These are phyloP conservation scores for Cryptosporidium ubiquitum DNA, from an alignment of 169 alveolate genomes.

Conservation along the genomic window DNA sequence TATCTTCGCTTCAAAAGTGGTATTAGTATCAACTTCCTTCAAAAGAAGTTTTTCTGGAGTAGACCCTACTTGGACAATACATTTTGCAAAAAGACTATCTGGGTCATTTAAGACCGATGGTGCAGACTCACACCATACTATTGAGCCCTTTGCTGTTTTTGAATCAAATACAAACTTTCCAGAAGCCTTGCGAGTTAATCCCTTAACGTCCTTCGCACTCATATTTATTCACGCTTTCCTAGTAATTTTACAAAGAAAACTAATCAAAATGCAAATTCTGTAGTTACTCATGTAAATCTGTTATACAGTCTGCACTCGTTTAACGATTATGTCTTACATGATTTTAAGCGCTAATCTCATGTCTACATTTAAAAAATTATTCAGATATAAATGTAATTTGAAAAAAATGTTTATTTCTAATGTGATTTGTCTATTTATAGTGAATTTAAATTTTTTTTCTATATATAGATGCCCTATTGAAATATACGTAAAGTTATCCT, in stretches of 20 bases:
- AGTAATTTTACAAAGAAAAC: conserved; percentile 15
- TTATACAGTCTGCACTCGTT: conserved; percentile 49
- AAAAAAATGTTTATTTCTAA: background rate
- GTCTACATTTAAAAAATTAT: conserved; percentile 39
- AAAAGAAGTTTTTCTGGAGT: conserved; percentile 81
- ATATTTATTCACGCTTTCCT: conserved; percentile 37
- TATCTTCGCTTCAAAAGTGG: conserved; percentile 86
- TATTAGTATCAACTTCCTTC: conserved; percentile 88
- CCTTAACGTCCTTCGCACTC: conserved; percentile 74
- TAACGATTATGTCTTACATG: conserved; percentile 70
- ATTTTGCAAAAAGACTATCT: conserved; percentile 88
- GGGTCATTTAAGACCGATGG: conserved; percentile 90
- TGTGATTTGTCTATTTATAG: conserved; percentile 15
- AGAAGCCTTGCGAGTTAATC: conserved; percentile 69
- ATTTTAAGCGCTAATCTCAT: conserved; percentile 61
- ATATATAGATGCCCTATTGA: background rate
- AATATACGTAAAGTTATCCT: background rate
- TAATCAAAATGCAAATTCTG: conserved; percentile 21
- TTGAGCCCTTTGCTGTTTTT: conserved; percentile 85
- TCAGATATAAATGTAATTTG: background rate
- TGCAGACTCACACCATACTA: conserved; percentile 91
- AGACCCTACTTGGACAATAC: conserved; percentile 90
- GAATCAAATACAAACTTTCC: conserved; percentile 72
- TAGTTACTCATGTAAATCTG: conserved; percentile 51
- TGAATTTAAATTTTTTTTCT: background rate